phyloP scores from a whole-genome alignment of 441 rosid genomes.

The Theobroma grandiflorum region DNA sequence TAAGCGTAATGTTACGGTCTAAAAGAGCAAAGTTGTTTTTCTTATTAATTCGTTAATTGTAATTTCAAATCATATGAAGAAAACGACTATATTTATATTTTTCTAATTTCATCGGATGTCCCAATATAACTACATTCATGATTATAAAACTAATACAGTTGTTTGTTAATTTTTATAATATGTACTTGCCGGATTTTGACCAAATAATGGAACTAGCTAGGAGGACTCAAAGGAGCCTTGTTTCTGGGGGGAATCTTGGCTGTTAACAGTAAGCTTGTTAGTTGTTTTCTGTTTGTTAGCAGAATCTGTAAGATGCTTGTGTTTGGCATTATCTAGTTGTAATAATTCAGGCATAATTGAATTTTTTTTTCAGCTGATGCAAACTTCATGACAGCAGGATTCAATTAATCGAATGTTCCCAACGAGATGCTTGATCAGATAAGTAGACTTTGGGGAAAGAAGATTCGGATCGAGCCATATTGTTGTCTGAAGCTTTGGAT shows the following conservation, averaged over 20 bases:
- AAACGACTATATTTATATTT: background rate
- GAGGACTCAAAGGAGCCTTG: background rate
- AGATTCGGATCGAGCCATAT: background rate
- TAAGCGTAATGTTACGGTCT: background rate
- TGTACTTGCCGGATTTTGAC: background rate
- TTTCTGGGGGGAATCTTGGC: background rate
- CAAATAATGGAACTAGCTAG: background rate
- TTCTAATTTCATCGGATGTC: slow-evolving; percentile 7
- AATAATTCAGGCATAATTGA: background rate
- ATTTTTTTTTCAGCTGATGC: background rate
- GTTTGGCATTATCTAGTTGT: slow-evolving; percentile 19
- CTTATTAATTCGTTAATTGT: background rate
- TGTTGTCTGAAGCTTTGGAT: slow-evolving; percentile 4
- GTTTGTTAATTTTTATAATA: background rate
- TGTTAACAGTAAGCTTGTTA: background rate
- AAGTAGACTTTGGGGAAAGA: background rate
- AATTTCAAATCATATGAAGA: background rate
- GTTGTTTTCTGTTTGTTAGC: slow-evolving; percentile 9
- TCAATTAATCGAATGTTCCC: background rate
- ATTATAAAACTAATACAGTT: background rate
- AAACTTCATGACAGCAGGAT: background rate
- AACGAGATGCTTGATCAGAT: slow-evolving; percentile 10
- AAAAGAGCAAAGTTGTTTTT: background rate
- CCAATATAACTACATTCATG: background rate
- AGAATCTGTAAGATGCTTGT: slow-evolving; percentile 9